A percentile compares a stretch with the other conserved stretches of the same genome.
These are phyloP conservation scores for Wickerhamomyces chaumierensis DNA, from an alignment of 805 yeast genomes.

Conservation along the genomic window DNA sequence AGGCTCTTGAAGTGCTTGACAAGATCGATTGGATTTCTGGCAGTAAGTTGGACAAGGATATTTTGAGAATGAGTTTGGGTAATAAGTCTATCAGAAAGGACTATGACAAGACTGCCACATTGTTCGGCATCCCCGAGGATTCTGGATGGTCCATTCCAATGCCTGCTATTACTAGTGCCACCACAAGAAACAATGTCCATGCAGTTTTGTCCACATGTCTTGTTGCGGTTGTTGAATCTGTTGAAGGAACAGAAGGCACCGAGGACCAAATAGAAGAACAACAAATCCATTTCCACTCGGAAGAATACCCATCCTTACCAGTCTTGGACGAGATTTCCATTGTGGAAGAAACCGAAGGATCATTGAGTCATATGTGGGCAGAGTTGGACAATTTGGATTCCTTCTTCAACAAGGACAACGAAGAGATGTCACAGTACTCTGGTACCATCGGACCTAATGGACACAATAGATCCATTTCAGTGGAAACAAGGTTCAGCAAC, in stretches of 20 bases:
- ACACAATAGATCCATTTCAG: constrained; percentile 34
- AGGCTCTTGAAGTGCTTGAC: constrained; percentile 83
- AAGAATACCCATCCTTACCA: constrained; percentile 36
- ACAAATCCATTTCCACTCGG: constrained; percentile 42
- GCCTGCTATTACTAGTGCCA: constrained; percentile 85
- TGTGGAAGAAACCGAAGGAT: constrained; percentile 56
- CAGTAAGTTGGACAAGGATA: constrained; percentile 82
- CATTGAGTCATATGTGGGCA: constrained; percentile 85
- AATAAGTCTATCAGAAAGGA: constrained; percentile 67
- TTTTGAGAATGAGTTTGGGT: constrained; percentile 84
- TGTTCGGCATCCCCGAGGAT: constrained; percentile 91
- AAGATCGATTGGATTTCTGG: constrained; percentile 81
- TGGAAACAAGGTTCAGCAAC: constrained; percentile 48
- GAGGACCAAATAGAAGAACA: constrained; percentile 21
- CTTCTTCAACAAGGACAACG: constrained; percentile 63
- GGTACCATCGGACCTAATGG: constrained; percentile 13
- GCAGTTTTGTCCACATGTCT: constrained; percentile 83
- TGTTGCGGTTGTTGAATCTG: constrained; percentile 22
- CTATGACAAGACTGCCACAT: constrained; percentile 74
- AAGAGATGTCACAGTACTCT: constrained; percentile 15
- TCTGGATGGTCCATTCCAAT: constrained; percentile 96
- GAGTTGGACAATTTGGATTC: constrained; percentile 83
- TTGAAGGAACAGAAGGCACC: constrained; percentile 17
- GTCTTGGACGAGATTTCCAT: constrained; percentile 34
- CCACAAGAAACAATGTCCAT: constrained; percentile 86